Evolutionary conservation across 2,329 filamentous ascomycete species (phyloP).

Genomic region (Aspergillus pseudonomiae): DNA sequence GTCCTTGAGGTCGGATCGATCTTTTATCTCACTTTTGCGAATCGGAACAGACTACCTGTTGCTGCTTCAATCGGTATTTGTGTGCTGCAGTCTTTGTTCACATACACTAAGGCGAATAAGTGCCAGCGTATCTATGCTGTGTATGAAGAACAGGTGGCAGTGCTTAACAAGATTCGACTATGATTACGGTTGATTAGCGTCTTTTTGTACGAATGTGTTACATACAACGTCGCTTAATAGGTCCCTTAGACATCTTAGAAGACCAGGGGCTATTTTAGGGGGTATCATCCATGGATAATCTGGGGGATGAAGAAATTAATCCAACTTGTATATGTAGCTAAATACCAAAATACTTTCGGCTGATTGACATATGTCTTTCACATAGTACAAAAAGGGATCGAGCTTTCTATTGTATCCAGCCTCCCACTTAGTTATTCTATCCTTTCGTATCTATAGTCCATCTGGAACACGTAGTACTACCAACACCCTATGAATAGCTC

Average conservation of each 20-base stretch:
- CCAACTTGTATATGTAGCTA: not conserved
- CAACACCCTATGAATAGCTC: no score
- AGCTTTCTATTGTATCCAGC: no score
- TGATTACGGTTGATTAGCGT: not conserved
- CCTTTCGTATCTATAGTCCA: no score
- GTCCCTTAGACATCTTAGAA: no score
- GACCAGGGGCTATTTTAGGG: not conserved
- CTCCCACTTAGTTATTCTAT: no score
- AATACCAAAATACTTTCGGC: not conserved
- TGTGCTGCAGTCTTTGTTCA: not conserved
- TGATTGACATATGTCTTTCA: not conserved
- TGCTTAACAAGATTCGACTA: not conserved
- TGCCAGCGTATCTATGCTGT: not conserved
- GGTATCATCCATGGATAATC: not conserved
- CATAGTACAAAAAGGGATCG: not conserved
- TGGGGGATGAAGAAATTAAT: not conserved
- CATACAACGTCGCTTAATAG: not conserved
- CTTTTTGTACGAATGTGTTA: no score
- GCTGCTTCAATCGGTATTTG: not conserved
- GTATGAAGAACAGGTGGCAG: not conserved
- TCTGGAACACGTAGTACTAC: no score
- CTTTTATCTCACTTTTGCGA: not conserved
- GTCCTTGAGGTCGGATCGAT: not conserved
- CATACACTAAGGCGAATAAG: not conserved
- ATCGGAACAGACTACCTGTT: not conserved